These are phyloP conservation scores for Alternaria sp. DNA, from an alignment of 2,329 filamentous ascomycete species.

Conservation along the genomic window DNA sequence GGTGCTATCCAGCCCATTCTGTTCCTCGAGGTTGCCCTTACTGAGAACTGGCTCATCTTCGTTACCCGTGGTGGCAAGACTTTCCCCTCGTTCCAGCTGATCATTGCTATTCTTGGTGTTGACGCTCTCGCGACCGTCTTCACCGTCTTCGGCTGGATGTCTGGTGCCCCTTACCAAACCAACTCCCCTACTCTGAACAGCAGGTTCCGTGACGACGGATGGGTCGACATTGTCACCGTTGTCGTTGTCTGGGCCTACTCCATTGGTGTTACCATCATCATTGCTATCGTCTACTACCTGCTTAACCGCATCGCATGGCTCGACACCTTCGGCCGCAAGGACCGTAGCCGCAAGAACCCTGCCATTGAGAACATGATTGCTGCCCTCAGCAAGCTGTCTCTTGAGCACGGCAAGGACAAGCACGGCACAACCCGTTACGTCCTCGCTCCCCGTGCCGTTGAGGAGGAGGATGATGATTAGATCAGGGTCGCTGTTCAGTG, in stretches of 20 bases:
- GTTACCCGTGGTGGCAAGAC: conserved; percentile 70
- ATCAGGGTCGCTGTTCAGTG: conserved; percentile 30
- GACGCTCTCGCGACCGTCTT: conserved; percentile 77
- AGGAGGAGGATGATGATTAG: conserved; percentile 60
- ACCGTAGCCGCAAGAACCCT: conserved; percentile 68
- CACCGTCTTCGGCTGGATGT: conserved; percentile 78
- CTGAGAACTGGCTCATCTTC: conserved; percentile 65
- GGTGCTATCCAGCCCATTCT: conserved; percentile 76
- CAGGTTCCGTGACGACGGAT: conserved; percentile 58
- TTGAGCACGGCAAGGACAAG: conserved; percentile 66
- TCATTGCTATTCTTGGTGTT: conserved; percentile 74
- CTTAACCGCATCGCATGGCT: conserved; percentile 67
- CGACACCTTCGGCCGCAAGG: conserved; percentile 69
- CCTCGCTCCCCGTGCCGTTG: conserved; percentile 57
- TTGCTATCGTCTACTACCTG: conserved; percentile 70
- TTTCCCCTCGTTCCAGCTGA: conserved; percentile 77
- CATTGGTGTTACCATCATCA: conserved; percentile 71
- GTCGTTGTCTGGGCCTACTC: conserved; percentile 72
- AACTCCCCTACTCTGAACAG: conserved; percentile 53
- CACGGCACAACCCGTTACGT: conserved; percentile 56
- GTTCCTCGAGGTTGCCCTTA: conserved; percentile 62
- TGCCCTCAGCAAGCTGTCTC: conserved; percentile 69
- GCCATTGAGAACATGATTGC: conserved; percentile 72
- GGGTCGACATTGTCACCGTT: conserved; percentile 70
- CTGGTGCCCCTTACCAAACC: conserved; percentile 59